Base-by-base conservation (phyloP, 1,284 basidiomycete species). In the Malassezia caprae region DNA sequence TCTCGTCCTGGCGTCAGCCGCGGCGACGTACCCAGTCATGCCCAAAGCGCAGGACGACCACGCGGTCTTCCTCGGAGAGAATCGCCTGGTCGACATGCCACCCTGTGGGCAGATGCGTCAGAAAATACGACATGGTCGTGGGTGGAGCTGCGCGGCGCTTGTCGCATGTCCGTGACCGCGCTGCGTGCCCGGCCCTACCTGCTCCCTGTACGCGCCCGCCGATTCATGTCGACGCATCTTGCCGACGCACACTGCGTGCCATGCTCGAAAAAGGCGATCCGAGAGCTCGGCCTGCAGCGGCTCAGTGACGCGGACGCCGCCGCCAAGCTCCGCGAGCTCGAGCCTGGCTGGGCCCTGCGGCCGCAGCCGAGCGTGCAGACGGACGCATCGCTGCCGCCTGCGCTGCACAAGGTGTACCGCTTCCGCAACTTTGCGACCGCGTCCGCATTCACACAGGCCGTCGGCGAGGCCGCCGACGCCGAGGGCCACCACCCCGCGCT, bases 41-140 rank as follows among this genome's bases (percentile, higher is more conserved):
- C 0, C 93, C 93, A 76, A 96, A 98, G 11, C 93, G 85, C 56
- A 96, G 84, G 56, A 90, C 86, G 34, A 98, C 93, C 32, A 96
- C 83, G 48, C 93, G 83, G 71, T 96, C 90, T 76, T 98, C 93
- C 76, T 98, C 93, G 0, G 90, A 91, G 61, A 96, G 86, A 76
- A 98, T 96, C 4, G 93, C 90, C 76, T 96, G 61, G 48, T 68
- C 69, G 11, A 73, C 69, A 45, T 72, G 72, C 69, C 69, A 74
- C 21, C 72, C 70, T 40, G 31, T 3, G 28, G 43, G 88, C 19
- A 98, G 82, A 69, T 90, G 87, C 0, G 89, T 88, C 4, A 93
- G 82, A 75, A 93, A 90, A 65, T 78, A 78, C 17, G 78, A 78
- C 77, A 78, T 77, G 53, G 50, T 45, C 15, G 40, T 5, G n/a